phyloP scores from a whole-genome alignment of 2,329 filamentous ascomycete species.

The Fonsecaea erecta region DNA sequence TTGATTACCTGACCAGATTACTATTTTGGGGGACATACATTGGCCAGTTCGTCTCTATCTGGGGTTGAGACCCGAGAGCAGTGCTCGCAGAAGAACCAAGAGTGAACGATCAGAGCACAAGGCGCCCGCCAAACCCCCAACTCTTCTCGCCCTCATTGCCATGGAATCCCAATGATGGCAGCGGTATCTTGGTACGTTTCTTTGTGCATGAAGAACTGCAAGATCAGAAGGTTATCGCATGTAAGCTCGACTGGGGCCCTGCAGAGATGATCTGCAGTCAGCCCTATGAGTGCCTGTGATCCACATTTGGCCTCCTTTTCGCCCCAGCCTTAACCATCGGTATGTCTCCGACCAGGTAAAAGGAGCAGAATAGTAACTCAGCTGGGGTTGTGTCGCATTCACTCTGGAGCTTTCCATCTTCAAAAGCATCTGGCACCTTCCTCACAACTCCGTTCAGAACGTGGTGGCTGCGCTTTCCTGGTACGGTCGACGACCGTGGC shows the following conservation, averaged over 20 bases:
- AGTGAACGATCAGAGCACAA: not conserved
- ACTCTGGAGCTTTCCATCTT: not conserved
- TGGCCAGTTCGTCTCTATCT: not conserved
- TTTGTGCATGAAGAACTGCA: constrained; percentile 19
- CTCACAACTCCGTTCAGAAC: not conserved
- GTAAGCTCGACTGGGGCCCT: constrained; percentile 25
- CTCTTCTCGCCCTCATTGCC: not conserved
- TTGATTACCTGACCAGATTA: not conserved
- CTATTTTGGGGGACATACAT: not conserved
- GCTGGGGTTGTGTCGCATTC: not conserved
- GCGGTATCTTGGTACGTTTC: not conserved
- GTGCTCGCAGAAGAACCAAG: not conserved
- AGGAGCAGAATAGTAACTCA: not conserved
- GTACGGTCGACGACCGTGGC: not conserved
- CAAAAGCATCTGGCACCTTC: not conserved
- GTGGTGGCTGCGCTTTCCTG: not conserved
- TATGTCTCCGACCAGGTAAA: not conserved
- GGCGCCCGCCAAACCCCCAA: not conserved
- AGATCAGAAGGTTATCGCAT: constrained; percentile 17
- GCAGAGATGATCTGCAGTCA: constrained; percentile 29
- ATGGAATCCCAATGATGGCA: not conserved
- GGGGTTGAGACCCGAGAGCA: not conserved
- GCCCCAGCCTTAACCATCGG: constrained; percentile 21
- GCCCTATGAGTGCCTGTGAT: constrained; percentile 18
- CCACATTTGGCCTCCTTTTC: constrained; percentile 23